A percentile compares a stretch with the other conserved stretches of the same genome.
These are phyloP conservation scores for Colletotrichum sp. DNA, from an alignment of 2,329 filamentous ascomycete species.

Conservation along the genomic window DNA sequence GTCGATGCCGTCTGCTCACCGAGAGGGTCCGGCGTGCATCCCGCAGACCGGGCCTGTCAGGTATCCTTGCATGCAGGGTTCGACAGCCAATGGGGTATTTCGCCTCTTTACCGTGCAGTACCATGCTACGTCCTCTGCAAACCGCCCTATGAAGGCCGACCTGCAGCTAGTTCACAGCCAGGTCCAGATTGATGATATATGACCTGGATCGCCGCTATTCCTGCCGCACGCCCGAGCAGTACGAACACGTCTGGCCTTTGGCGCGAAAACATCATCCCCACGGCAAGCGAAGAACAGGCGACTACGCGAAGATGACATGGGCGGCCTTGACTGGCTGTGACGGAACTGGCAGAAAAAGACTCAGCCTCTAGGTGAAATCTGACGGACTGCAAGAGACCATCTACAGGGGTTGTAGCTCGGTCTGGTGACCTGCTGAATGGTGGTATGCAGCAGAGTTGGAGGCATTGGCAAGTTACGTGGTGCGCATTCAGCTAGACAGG, in stretches of 20 bases:
- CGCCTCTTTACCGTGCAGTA: neutral
- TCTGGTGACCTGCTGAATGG: neutral
- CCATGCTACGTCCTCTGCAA: neutral
- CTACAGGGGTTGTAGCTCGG: neutral
- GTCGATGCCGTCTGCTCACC: neutral
- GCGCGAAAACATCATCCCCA: neutral
- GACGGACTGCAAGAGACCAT: neutral
- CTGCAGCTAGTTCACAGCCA: neutral
- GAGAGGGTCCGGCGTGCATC: neutral
- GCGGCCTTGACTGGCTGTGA: neutral
- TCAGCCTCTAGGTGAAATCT: neutral
- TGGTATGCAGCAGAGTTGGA: neutral
- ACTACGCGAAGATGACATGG: neutral
- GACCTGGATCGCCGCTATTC: neutral
- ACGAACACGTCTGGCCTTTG: neutral
- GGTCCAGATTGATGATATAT: slow-evolving; percentile 5
- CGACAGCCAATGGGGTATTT: slow-evolving; percentile 7
- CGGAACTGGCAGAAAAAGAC: neutral
- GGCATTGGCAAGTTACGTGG: neutral
- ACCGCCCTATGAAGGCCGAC: neutral
- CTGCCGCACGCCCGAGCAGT: neutral
- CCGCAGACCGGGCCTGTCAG: neutral
- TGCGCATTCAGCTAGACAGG: neutral
- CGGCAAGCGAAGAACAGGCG: neutral
- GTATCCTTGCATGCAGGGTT: slow-evolving; percentile 5